Evolutionary conservation across 129 eudicot genomes (phyloP).

Genomic region (Lactuca sativa): DNA sequence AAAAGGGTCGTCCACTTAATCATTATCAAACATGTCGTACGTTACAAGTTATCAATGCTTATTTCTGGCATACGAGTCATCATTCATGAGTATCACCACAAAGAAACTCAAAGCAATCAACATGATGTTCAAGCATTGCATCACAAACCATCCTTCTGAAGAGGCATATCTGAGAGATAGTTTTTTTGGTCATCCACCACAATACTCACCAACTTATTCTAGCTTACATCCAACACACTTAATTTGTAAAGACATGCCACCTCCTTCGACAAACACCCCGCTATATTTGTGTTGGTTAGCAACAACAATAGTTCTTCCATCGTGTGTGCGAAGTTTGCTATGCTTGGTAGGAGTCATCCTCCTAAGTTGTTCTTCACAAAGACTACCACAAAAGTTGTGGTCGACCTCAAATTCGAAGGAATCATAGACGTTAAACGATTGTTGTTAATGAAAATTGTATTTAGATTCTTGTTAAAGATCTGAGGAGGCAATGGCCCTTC

Average conservation of each 20-base stretch:
- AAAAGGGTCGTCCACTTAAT: too few relatives aligned
- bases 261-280: constrained; percentile 68
- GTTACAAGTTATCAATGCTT: too few relatives aligned
- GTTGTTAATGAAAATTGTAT: constrained; percentile 67
- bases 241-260: constrained; percentile 63
- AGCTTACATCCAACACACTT: constrained; percentile 64
- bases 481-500: not conserved
- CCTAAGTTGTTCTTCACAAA: constrained; percentile 69
- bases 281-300: constrained; percentile 54
- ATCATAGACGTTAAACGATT: constrained; percentile 57
- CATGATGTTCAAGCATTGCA: constrained; percentile 55
- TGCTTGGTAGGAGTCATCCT: not conserved
- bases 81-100: too few relatives aligned
- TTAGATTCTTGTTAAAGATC: constrained; percentile 48
- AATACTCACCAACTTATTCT: constrained; percentile 52
- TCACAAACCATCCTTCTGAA: constrained; percentile 77
- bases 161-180: constrained; percentile 54
- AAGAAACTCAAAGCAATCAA: constrained; percentile 46
- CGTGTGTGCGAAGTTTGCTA: constrained; percentile 54
- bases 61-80: too few relatives aligned
- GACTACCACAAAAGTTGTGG: constrained; percentile 61
- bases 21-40: too few relatives aligned
- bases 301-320: constrained; percentile 51
- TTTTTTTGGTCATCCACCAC: constrained; percentile 60
- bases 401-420: constrained; percentile 48